Base-by-base conservation (phyloP, 1,284 basidiomycete genomes). In the Phaffia rhodozyma region DNA sequence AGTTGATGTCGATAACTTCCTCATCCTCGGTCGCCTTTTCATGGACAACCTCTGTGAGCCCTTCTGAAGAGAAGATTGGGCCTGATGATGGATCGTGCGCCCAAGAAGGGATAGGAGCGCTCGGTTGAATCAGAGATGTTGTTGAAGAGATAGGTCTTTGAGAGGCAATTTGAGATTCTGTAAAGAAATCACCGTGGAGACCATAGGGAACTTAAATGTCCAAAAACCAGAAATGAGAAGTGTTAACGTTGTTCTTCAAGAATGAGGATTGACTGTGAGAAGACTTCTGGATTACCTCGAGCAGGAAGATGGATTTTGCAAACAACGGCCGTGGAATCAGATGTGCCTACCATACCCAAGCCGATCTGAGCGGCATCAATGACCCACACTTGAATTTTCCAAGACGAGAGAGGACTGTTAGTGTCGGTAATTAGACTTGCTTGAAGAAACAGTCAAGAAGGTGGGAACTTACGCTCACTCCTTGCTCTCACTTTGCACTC, bases 151-250 rank as follows among this genome's bases (percentile, higher is more conserved):
- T 47, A 47, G 30, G 56, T 47, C 56, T 34, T 47, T 58, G 56
- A 20, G 56, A 58, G 4, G 56, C 29, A 47, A 58, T 58, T 5
- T 58, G 30, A 5, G 21, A 34, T 34, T 34, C 27, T 47, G 56
- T 58, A 21, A 58, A 58, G n/a, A 58, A 58, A 23, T 34, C 34
- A n/a, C 56, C 56, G 29, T 58, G 56, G n/a, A 58, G 34, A 29
- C 56, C 56, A 47, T 58, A 58, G 5, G 56, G 56, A n/a, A 58
- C 56, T 58, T 43, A 7, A 7, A 7, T 16, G 9, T 16, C 38
- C 38, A 16, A 2, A 43, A 16, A 23, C 16, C 2, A 29, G 9
- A 25, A 16, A 34, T 5, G 34, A 47, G 5, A 21, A n/a, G 27
- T 23, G 6, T 47, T 6, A 16, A n/a, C 47, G 25, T 13, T 25